Evolutionary conservation across 2,329 filamentous ascomycete genomes (phyloP), one percentile per base, ranked within the genome.

Genomic region (Penicillium nordicum): DNA sequence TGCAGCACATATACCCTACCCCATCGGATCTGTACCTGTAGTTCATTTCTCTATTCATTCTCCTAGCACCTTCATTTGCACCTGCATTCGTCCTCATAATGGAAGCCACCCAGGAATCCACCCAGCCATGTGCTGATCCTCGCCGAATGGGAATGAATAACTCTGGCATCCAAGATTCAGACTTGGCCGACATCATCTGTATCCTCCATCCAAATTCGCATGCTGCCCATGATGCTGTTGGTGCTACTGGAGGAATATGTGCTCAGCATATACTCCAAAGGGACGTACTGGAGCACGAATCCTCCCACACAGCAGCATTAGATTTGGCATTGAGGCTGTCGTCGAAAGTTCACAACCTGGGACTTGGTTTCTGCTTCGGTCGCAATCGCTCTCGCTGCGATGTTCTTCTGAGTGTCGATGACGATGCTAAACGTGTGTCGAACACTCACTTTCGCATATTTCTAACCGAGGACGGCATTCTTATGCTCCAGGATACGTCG

Each of bases 381-480:
- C 86, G 94, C 53, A 93, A 94, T 67, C 64, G 74, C 0, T 65
- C 72, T 44, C 81, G 84, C 34, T 94, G 90, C 73, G 94, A 99
- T 67, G 79, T 90, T 50, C 75, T 87, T 56, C 76, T 92, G 45
- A 82, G 83, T 65, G 84, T 90, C 46, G 80, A 86, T 60, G 88
- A 93, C 63, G 82, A 83, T 0, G 78, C 84, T 50, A 88, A 84
- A 70, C 84, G 89, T 42, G 83, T 99, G 57, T 97, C 93, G 78
- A 97, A 97, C 70, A 82, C 89, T n/a, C 94, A 99, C 72, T 99
- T 97, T 72, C 88, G 91, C 51, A 96, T 99, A 59, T 96, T 88
- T 69, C 81, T 96, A 65, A 99, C 95, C 66, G 80, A 86, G n/a
- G 85, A 90, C 61, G 90, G 89, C 29, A 87, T 89, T 55, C 82